Conservation (phyloP, 345 rosid genomes). For the Populus alba region DNA sequence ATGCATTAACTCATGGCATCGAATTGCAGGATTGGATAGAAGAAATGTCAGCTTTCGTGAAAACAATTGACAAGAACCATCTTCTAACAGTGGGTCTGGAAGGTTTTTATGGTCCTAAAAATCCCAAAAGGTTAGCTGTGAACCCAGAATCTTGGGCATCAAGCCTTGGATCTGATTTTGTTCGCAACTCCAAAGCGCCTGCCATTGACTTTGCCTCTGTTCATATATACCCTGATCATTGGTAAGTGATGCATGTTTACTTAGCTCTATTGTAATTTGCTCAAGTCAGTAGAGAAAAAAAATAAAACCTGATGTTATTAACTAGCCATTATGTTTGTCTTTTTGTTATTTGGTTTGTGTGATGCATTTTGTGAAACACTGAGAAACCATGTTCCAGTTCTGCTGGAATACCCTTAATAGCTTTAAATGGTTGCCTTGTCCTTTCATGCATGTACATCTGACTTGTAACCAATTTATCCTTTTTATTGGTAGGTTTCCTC, state of each 20-base stretch:
- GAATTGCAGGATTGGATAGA: slow-evolving; percentile 74
- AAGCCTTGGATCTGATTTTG: slow-evolving; percentile 80
- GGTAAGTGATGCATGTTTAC: slow-evolving; percentile 41
- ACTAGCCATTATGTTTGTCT: not conserved
- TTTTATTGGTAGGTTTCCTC: slow-evolving; percentile 55
- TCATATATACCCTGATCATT: slow-evolving; percentile 94
- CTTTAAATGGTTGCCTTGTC: not conserved
- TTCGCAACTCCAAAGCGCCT: slow-evolving; percentile 56
- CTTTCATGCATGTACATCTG: not conserved
- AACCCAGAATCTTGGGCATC: slow-evolving; percentile 87
- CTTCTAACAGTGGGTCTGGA: slow-evolving; percentile 85
- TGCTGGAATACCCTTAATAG: not conserved
- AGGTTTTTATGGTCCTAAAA: slow-evolving; percentile 91
- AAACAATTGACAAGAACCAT: slow-evolving; percentile 86
- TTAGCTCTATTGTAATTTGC: not conserved
- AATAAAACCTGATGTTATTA: too few species aligned
- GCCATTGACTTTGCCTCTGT: slow-evolving; percentile 81
- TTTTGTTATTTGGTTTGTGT: too few species aligned
- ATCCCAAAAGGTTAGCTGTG: slow-evolving; percentile 63
- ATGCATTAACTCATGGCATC: slow-evolving; percentile 5
- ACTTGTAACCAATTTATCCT: not conserved
- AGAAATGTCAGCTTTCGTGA: slow-evolving; percentile 80
- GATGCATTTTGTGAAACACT: too few species aligned
- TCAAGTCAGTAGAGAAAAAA: not conserved
- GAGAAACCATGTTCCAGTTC: too few species aligned